Base-by-base conservation (phyloP, 768 basidiomycete genomes). In the Boletus pseudo-olivaceus region DNA sequence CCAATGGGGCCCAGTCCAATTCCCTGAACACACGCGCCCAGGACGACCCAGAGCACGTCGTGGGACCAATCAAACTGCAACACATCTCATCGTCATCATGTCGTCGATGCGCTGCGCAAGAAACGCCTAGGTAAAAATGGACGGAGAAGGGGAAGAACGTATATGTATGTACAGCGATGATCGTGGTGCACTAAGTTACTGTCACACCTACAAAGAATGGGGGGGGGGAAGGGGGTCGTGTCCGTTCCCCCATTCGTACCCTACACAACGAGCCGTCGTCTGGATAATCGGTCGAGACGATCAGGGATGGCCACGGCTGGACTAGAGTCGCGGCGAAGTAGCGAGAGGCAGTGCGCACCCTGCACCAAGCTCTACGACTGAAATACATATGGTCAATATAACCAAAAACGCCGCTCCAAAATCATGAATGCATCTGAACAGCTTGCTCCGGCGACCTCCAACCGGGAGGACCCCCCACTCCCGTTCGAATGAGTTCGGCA, bases 361-460 rank as follows among this genome's bases (percentile, higher is more conserved):
- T 8, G 86, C 80, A 3, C 85, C 87, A 4, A 90, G 78, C 65
- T 90, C 88, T n/a, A 90, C 62, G 1, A 85, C 86, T 87, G 45
- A 27, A 41, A 27, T 29, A n/a, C n/a, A 23, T 27, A 39, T 38
- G 27, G 11, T 57, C n/a, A 51, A 37, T 7, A 42, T 49, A 41
- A 48, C 23, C 47, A 48, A 49, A 40, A n/a, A 27, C 7, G 32
- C 10, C 47, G 46, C 32, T 35, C 37, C 15, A 19, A 1, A 33
- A 17, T 9, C 43, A 23, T 11, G 17, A 7, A 29, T 8, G n/a
- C 26, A 9, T 42, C 30, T 12, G 19, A 26, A 41, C 10, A 9
- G 54, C 72, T 41, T 47, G 81, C 85, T 76, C 44, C 73, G 75
- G 52, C 68, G 71, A 12, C 71, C 70, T 4, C 58, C 57, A 2